Evolutionary conservation across 2,329 filamentous ascomycete genomes (phyloP).

Genomic region (Fusarium odoratissimum): DNA sequence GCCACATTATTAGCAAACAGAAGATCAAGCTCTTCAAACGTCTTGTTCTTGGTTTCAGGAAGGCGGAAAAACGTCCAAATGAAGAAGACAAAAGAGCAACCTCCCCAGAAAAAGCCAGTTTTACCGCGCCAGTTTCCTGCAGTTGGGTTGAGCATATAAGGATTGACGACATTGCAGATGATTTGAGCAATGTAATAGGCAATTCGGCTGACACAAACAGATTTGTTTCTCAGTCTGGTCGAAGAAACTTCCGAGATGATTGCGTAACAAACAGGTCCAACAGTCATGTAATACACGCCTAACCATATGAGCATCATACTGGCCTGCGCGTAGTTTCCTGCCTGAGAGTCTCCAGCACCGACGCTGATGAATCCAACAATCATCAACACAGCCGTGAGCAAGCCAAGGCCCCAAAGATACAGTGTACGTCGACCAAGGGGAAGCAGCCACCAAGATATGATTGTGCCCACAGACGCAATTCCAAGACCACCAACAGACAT

Average conservation of each 20-base stretch:
- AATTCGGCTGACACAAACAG: constrained; percentile 52
- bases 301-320: constrained; percentile 55
- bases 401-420: constrained; percentile 26
- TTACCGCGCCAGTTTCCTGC: constrained; percentile 46
- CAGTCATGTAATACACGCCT: constrained; percentile 52
- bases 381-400: constrained; percentile 12
- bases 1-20: constrained; percentile 58
- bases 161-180: constrained; percentile 42
- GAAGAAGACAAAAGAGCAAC: constrained; percentile 48
- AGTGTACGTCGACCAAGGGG: constrained; percentile 31
- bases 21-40: constrained; percentile 65
- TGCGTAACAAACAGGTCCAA: constrained; percentile 56
- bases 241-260: constrained; percentile 53
- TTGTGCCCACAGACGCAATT: constrained; percentile 31
- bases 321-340: constrained; percentile 45
- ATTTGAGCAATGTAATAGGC: constrained; percentile 40
- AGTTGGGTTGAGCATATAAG: constrained; percentile 46
- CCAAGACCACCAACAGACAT: constrained; percentile 35
- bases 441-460: constrained; percentile 31
- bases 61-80: constrained; percentile 63
- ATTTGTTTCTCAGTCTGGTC: constrained; percentile 53
- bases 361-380: constrained; percentile 43
- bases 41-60: constrained; percentile 58
- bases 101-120: constrained; percentile 57
- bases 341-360: constrained; percentile 18